phyloP scores from a whole-genome alignment of 257 asterid species.

The Solanum sitiens region DNA sequence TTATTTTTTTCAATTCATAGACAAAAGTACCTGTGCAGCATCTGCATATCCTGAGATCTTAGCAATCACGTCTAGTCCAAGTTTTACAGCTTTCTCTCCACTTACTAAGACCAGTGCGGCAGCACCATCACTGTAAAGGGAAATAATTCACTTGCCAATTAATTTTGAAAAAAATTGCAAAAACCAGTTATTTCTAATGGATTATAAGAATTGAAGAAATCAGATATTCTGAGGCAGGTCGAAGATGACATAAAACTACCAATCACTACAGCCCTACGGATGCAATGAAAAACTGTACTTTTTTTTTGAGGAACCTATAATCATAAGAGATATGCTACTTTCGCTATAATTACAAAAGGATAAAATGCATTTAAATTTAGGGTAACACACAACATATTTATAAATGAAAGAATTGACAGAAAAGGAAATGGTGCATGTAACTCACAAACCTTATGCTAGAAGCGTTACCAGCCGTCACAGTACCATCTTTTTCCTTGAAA shows the following conservation, averaged over 20 bases:
- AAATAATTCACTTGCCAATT: constrained; percentile 9
- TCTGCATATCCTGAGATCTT: constrained; percentile 92
- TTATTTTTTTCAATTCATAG: neutral
- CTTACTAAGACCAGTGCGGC: constrained; percentile 96
- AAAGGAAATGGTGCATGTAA: neutral
- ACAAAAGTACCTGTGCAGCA: constrained; percentile 77
- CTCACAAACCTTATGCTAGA: constrained; percentile 81
- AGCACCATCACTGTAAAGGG: constrained; percentile 78
- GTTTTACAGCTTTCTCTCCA: constrained; percentile 76
- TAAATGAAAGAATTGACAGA: neutral
- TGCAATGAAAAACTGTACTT: neutral
- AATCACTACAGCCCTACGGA: neutral
- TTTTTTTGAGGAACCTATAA: neutral
- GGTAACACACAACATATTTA: neutral
- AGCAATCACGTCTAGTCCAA: constrained; percentile 75
- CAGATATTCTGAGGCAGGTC: neutral
- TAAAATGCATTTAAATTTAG: neutral
- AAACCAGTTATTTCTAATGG: neutral
- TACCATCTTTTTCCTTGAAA: constrained; percentile 92
- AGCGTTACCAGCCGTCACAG: constrained; percentile 97
- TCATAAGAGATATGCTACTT: neutral
- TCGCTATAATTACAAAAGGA: neutral
- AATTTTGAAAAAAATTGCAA: neutral
- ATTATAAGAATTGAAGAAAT: neutral
- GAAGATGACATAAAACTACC: neutral